phyloP scores from a whole-genome alignment of 2,329 filamentous ascomycete species.

The Onygenales sp. region DNA sequence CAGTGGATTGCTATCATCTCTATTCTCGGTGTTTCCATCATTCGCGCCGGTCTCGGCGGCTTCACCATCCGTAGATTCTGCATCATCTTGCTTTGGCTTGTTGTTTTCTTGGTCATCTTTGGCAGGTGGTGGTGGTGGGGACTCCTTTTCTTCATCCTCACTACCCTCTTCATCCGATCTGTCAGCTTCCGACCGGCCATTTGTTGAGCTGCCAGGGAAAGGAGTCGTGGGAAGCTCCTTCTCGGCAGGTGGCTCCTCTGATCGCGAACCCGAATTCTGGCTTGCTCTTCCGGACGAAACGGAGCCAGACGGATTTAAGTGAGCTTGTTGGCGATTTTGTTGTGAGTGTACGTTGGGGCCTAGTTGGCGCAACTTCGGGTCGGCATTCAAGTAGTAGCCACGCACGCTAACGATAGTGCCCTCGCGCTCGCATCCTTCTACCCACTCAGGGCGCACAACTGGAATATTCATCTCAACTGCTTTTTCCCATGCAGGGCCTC shows the following conservation, averaged over 20 bases:
- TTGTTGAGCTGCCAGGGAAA: slow-evolving; percentile 14
- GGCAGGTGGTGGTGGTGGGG: slow-evolving; percentile 12
- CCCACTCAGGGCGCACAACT: slow-evolving; percentile 92
- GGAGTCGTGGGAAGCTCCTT: slow-evolving; percentile 15
- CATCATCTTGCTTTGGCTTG: not conserved
- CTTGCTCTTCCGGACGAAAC: not conserved
- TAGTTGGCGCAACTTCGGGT: slow-evolving; percentile 51
- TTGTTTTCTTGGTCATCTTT: slow-evolving; percentile 11
- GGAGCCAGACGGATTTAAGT: slow-evolving; percentile 5
- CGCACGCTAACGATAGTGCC: slow-evolving; percentile 88
- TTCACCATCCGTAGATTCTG: slow-evolving; percentile 8
- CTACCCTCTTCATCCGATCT: slow-evolving; percentile 7
- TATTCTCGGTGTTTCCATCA: slow-evolving; percentile 3
- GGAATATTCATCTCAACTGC: slow-evolving; percentile 97
- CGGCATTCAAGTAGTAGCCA: slow-evolving; percentile 91
- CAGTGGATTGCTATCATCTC: slow-evolving; percentile 10
- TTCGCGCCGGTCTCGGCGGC: slow-evolving; percentile 6
- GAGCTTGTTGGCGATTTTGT: slow-evolving; percentile 8
- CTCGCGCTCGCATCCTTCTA: slow-evolving; percentile 89
- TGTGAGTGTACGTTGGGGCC: slow-evolving; percentile 22
- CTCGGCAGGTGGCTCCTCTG: not conserved
- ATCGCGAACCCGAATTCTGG: not conserved
- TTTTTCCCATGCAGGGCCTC: slow-evolving; percentile 88
- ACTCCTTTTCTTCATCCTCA: slow-evolving; percentile 3
- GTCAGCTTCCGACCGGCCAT: slow-evolving; percentile 5